Evolutionary conservation across 2,329 filamentous ascomycete genomes (phyloP).

Genomic region (Fusarium proliferatum): DNA sequence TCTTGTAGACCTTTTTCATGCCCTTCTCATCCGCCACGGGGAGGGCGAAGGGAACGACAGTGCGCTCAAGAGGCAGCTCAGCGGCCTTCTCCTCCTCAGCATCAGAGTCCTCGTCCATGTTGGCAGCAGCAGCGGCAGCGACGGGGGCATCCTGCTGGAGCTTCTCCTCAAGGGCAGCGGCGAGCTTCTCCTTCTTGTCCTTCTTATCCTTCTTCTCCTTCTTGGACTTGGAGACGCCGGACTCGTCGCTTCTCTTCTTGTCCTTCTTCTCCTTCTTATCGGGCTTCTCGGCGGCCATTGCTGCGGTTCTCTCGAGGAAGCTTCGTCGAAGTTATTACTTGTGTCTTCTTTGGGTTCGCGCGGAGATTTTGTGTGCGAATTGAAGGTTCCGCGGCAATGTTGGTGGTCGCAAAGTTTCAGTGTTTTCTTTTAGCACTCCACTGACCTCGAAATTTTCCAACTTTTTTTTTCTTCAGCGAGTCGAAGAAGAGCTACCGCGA

Average conservation of each 20-base stretch:
- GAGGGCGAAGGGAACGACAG: slow-evolving; percentile 85
- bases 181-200: slow-evolving; percentile 79
- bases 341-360: background rate
- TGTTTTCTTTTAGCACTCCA: slow-evolving; percentile 44
- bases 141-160: slow-evolving; percentile 66
- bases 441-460: slow-evolving; percentile 48
- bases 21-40: slow-evolving; percentile 84
- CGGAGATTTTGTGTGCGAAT: slow-evolving; percentile 34
- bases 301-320: slow-evolving; percentile 36
- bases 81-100: slow-evolving; percentile 60
- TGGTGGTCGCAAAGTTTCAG: slow-evolving; percentile 41
- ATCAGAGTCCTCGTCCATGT: slow-evolving; percentile 58
- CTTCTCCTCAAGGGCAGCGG: slow-evolving; percentile 72
- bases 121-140: slow-evolving; percentile 53
- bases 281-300: slow-evolving; percentile 61
- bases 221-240: slow-evolving; percentile 65
- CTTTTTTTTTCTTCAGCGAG: slow-evolving; percentile 50
- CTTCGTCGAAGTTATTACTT: slow-evolving; percentile 28
- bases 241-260: slow-evolving; percentile 67
- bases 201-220: slow-evolving; percentile 75
- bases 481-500: slow-evolving; percentile 41
- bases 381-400: slow-evolving; percentile 33
- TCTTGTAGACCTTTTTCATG: slow-evolving; percentile 70
- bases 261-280: slow-evolving; percentile 68
- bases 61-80: slow-evolving; percentile 58